Evolutionary conservation across 768 basidiomycete genomes (phyloP).

Genomic region (Leccinellum rugosiceps): DNA sequence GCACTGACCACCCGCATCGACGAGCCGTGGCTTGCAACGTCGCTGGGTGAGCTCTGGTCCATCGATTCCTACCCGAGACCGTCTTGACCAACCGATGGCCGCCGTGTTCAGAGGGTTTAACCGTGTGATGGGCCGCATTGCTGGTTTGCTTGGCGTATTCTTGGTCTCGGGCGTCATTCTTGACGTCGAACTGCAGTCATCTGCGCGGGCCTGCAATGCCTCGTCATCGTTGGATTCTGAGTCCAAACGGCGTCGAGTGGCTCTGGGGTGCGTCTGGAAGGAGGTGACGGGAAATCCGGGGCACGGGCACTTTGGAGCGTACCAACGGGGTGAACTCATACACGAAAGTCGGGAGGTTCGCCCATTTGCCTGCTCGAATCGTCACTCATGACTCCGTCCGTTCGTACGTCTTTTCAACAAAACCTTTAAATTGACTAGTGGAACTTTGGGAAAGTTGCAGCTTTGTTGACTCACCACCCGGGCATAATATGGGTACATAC

Average conservation of each 20-base stretch:
- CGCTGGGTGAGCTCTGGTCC: slow-evolving; percentile 51
- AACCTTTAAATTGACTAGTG: too few relatives aligned
- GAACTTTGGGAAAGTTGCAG: too few relatives aligned
- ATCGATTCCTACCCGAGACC: slow-evolving; percentile 57
- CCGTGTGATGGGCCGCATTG: slow-evolving; percentile 26
- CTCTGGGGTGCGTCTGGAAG: slow-evolving; percentile 49
- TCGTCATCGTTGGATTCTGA: slow-evolving; percentile 46
- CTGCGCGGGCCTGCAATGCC: slow-evolving; percentile 48
- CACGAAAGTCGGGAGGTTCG: too few relatives aligned
- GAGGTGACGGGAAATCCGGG: slow-evolving; percentile 38
- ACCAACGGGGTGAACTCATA: too few relatives aligned
- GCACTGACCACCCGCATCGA: slow-evolving; percentile 29
- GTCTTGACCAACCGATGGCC: slow-evolving; percentile 46
- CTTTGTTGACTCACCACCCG: too few relatives aligned
- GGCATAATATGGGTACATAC: too few relatives aligned
- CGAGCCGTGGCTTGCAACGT: slow-evolving; percentile 52
- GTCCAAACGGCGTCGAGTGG: slow-evolving; percentile 47
- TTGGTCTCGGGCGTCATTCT: slow-evolving; percentile 57
- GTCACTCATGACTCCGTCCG: slow-evolving; percentile 27
- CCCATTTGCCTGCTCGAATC: slow-evolving; percentile 3
- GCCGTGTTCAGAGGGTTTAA: slow-evolving; percentile 37
- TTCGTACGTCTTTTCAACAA: neutral
- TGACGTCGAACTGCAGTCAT: slow-evolving; percentile 50
- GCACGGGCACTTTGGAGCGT: too few relatives aligned
- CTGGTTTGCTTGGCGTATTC: slow-evolving; percentile 55